Evolutionary conservation across 2,329 filamentous ascomycete species (phyloP), one percentile per base, ranked within the genome.

Genomic region (Neonectria punicea): DNA sequence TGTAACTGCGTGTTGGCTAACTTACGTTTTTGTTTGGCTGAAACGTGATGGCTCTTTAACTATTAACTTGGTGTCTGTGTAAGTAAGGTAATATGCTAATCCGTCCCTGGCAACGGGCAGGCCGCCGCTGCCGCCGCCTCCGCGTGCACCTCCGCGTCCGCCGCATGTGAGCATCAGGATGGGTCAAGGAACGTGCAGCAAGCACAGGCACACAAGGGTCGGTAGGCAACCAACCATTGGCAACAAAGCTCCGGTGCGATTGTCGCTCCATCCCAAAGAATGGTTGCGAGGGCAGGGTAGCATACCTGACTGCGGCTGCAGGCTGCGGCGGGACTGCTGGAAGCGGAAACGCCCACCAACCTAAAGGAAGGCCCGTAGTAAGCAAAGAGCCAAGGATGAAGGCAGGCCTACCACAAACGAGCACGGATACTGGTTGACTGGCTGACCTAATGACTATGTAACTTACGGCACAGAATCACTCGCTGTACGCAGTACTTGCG

Each of bases 271-370:
- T 11, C 32, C 16, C 14, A 60, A 59, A 14, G 36, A 53, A 51
- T 51, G 49, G 28, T 10, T 39, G 51, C 53, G 39, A 20, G 36
- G 32, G 39, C 36, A 49, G 47, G 30, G 49, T 25, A 44, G 46
- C n/a, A 59, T 63, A 54, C 55, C 55, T 47, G 61, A 50, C n/a
- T 28, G 62, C 61, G 49, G 72, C 72, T 63, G 61, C 51, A 55
- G 61, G 55, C 18, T 10, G 58, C 58, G 49, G 72, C 72, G 72
- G 72, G 72, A 74, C 65, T 74, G 69, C 72, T 74, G 39, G 67
- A 74, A 73, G 50, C 44, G 68, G 72, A 66, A 74, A 69, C 56
- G 58, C 47, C 65, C 47, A 20, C 10, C 7, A 53, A 18, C 16
- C 18, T 41, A 30, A 10, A 46, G 47, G 44, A 53, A 60, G 53